Percentiles rank a stretch among this genome's conserved stretches.
phyloP scores from a whole-genome alignment of 371 early-diverging fungal species.

The Furculomyces boomerangus region DNA sequence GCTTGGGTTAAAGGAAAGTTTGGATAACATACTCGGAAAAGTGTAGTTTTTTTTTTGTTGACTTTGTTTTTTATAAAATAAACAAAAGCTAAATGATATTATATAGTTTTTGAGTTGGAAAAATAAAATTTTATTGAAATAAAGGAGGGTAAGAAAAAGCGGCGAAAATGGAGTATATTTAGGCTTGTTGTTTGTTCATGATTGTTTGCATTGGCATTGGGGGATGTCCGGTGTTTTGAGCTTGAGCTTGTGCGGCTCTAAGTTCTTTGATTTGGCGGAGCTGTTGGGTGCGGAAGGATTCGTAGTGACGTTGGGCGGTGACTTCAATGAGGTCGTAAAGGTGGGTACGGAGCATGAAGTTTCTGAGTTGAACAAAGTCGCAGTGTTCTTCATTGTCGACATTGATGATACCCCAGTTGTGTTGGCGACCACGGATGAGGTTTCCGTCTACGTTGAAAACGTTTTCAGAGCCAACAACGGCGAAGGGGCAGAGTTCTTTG shows the following conservation, averaged over 20 bases:
- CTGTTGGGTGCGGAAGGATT: slow-evolving; percentile 59
- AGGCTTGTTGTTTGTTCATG: slow-evolving; percentile 16
- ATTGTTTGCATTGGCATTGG: slow-evolving; percentile 5
- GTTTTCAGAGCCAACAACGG: slow-evolving; percentile 71
- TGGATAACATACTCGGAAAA: no score
- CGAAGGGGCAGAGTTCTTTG: slow-evolving; percentile 63
- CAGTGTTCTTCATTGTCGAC: slow-evolving; percentile 78
- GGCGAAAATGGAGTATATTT: neutral
- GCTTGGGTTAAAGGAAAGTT: no score
- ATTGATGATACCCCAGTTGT: slow-evolving; percentile 93
- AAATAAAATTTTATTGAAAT: neutral
- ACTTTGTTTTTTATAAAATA: no score
- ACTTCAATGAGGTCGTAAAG: slow-evolving; percentile 73
- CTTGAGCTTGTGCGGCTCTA: slow-evolving; percentile 24
- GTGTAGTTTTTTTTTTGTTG: no score
- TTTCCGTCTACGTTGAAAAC: slow-evolving; percentile 63
- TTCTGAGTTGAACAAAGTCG: slow-evolving; percentile 78
- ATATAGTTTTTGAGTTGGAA: no score
- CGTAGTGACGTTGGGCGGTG: slow-evolving; percentile 71
- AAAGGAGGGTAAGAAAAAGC: neutral
- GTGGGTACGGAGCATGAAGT: slow-evolving; percentile 71
- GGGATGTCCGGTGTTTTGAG: slow-evolving; percentile 7
- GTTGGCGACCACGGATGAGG: slow-evolving; percentile 82
- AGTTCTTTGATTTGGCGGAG: slow-evolving; percentile 28
- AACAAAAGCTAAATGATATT: no score